phyloP scores from a whole-genome alignment of 106 monocot genomes.

The Dioscorea dumetorum region DNA sequence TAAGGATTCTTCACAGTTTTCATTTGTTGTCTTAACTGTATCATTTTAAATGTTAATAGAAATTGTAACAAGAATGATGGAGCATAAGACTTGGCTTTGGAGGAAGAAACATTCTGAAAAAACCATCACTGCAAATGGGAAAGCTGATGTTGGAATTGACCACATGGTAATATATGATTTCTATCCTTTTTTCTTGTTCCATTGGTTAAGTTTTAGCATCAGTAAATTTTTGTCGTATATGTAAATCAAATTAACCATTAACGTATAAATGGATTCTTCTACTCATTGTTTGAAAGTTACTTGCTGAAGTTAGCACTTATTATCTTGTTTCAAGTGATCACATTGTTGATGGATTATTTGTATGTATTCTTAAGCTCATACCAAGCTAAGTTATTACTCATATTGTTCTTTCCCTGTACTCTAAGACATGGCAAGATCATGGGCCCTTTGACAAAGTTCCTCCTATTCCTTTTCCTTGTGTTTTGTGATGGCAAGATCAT shows the following conservation, averaged over 20 bases:
- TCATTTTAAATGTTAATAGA: too few relatives aligned
- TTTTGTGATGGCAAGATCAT: too few relatives aligned
- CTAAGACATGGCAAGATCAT: too few relatives aligned
- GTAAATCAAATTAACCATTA: neutral
- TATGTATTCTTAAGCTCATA: too few relatives aligned
- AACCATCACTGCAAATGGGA: conserved; percentile 8
- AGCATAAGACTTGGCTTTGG: conserved; percentile 54
- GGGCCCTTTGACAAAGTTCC: too few relatives aligned
- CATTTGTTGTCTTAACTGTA: too few relatives aligned
- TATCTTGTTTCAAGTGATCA: too few relatives aligned
- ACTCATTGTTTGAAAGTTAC: neutral
- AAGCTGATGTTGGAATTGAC: conserved; percentile 12
- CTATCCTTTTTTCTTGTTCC: neutral
- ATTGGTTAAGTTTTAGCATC: neutral
- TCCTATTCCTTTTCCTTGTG: too few relatives aligned
- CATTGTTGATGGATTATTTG: neutral
- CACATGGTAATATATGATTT: conserved; percentile 2
- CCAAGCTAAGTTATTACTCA: too few relatives aligned
- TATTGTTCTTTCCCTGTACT: too few relatives aligned
- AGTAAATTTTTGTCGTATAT: neutral
- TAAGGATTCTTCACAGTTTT: too few relatives aligned
- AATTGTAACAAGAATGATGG: conserved; percentile 22
- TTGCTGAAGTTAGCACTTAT: too few relatives aligned
- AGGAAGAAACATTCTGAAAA: conserved; percentile 45
- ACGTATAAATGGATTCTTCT: neutral